Evolutionary conservation across 805 yeast genomes (phyloP).

Genomic region (Metschnikowia colocasiae): DNA sequence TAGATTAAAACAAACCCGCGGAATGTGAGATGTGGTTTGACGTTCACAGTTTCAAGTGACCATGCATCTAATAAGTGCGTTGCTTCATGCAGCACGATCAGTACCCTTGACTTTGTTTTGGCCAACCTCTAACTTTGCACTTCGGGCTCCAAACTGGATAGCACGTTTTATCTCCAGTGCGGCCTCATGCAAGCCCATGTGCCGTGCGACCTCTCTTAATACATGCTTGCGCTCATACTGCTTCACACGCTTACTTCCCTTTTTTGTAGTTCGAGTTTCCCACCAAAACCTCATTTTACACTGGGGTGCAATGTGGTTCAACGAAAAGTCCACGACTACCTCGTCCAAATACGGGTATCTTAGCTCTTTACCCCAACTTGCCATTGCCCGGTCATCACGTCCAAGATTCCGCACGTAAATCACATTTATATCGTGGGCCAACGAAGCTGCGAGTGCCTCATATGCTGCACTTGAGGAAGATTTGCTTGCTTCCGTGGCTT

Average conservation of each 20-base stretch:
- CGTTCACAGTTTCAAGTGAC: neutral
- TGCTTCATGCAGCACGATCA: slow-evolving; percentile 33
- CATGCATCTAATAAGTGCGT: neutral
- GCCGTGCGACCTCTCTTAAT: slow-evolving; percentile 58
- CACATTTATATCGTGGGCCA: slow-evolving; percentile 66
- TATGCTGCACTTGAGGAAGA: slow-evolving; percentile 19
- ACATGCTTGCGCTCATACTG: slow-evolving; percentile 46
- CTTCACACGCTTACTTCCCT: slow-evolving; percentile 27
- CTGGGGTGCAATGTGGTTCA: slow-evolving; percentile 46
- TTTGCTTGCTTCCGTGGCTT: slow-evolving; percentile 17
- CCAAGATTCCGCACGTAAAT: slow-evolving; percentile 80
- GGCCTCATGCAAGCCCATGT: slow-evolving; percentile 51
- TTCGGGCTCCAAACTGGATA: slow-evolving; percentile 91
- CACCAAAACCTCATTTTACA: slow-evolving; percentile 38
- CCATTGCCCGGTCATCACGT: slow-evolving; percentile 86
- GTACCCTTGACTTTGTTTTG: slow-evolving; percentile 77
- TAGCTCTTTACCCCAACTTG: slow-evolving; percentile 84
- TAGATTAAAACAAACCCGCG: neutral
- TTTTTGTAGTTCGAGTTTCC: slow-evolving; percentile 20
- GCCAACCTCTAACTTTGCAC: slow-evolving; percentile 89
- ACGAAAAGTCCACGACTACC: slow-evolving; percentile 49
- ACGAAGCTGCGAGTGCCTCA: slow-evolving; percentile 50
- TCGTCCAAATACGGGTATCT: slow-evolving; percentile 83
- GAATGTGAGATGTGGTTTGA: neutral
- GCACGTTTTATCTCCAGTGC: slow-evolving; percentile 83